phyloP scores from a whole-genome alignment of 805 yeast genomes.

The Cephaloascus albidus region DNA sequence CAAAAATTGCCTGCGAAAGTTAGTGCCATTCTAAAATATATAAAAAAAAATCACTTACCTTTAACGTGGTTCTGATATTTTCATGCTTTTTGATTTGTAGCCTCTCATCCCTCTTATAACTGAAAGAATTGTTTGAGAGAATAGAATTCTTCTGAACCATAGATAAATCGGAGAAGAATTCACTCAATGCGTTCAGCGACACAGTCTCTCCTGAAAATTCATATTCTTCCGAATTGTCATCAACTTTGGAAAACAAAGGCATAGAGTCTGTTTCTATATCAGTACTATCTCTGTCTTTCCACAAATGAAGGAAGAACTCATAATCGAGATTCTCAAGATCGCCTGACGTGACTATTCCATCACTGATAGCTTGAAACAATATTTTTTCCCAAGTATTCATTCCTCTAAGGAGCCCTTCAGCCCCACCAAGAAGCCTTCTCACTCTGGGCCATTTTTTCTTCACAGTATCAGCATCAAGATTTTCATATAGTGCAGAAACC shows the following conservation, averaged over 20 bases:
- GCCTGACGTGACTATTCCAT: constrained; percentile 37
- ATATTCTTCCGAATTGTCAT: constrained; percentile 39
- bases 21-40: background rate
- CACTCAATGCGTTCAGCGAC: constrained; percentile 17
- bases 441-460: constrained; percentile 65
- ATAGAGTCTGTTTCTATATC: constrained; percentile 13
- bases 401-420: constrained; percentile 46
- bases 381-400: constrained; percentile 62
- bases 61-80: constrained; percentile 30
- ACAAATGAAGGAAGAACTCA: constrained; percentile 43
- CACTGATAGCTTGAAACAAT: constrained; percentile 47
- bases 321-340: constrained; percentile 46
- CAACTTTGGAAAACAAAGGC: constrained; percentile 30
- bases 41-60: constrained; percentile 6
- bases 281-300: constrained; percentile 49
- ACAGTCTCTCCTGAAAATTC: constrained; percentile 24
- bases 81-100: constrained; percentile 12
- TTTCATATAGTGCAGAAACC: constrained; percentile 41
- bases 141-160: constrained; percentile 63
- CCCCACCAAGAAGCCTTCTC: constrained; percentile 37
- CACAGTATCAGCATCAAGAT: constrained; percentile 30
- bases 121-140: constrained; percentile 36
- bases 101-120: constrained; percentile 15
- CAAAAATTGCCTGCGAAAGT: constrained; percentile 34
- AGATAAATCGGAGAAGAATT: constrained; percentile 46